These are phyloP conservation scores for Rhodotorula sp. DNA, from an alignment of 1,284 basidiomycete species.

Conservation along the genomic window DNA sequence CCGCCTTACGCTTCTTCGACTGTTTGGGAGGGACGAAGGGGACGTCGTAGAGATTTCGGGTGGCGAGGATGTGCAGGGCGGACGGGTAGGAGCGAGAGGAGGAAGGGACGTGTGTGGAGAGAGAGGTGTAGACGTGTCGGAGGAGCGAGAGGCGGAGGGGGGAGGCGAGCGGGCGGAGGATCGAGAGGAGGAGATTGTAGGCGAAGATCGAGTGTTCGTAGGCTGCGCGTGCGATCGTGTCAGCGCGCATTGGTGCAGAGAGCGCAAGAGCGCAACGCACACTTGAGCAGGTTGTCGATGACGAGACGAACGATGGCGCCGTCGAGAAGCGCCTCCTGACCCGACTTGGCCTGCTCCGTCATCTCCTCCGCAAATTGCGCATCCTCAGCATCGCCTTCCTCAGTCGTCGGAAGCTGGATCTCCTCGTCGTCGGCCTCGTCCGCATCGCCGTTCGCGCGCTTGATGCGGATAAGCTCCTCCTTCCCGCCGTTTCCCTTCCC, in stretches of 20 bases:
- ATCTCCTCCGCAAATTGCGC: conserved; percentile 18
- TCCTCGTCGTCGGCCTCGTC: conserved; percentile 24
- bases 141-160: conserved; percentile 39
- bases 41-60: conserved; percentile 37
- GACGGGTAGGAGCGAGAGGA: conserved; percentile 19
- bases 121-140: conserved; percentile 35
- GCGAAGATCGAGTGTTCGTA: conserved; percentile 26
- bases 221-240: conserved; percentile 4
- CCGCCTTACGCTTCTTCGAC: conserved; percentile 23
- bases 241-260: background rate
- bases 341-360: conserved; percentile 32
- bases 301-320: conserved; percentile 45
- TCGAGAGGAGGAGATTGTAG: conserved; percentile 31
- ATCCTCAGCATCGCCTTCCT: conserved; percentile 23
- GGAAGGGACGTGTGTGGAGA: conserved; percentile 8
- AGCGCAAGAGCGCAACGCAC: conserved; percentile 18
- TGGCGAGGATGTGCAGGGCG: conserved; percentile 33
- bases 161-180: conserved; percentile 40
- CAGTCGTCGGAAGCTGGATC: conserved; percentile 20
- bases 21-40: conserved; percentile 24
- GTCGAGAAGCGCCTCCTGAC: conserved; percentile 44
- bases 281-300: conserved; percentile 42
- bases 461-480: conserved; percentile 19
- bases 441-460: conserved; percentile 3
- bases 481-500: conserved; percentile 31